A percentile compares a stretch with the other conserved stretches of the same genome.
These are phyloP conservation scores for Mrakia frigida DNA, from an alignment of 768 basidiomycete species.

Conservation along the genomic window DNA sequence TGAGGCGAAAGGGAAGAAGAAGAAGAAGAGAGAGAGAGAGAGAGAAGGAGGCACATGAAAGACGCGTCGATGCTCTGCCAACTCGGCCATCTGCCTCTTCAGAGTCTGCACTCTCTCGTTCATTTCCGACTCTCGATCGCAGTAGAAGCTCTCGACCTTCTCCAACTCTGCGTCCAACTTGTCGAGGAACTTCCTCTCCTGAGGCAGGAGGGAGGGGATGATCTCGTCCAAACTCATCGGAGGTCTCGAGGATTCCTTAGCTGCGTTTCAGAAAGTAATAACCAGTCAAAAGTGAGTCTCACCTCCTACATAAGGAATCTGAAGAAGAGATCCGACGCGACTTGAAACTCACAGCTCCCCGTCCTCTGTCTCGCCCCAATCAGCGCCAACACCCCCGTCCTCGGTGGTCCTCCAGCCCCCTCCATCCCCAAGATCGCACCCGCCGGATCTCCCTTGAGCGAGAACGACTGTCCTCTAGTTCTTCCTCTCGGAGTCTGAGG, in stretches of 20 bases:
- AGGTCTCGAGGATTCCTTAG: constrained; percentile 4
- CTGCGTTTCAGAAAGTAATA: neutral
- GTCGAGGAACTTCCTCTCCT: constrained; percentile 68
- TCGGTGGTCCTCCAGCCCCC: neutral
- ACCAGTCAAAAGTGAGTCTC: neutral
- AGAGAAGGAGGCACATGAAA: constrained; percentile 38
- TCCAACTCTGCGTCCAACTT: constrained; percentile 71
- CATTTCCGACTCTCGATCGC: constrained; percentile 63
- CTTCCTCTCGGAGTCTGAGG: neutral
- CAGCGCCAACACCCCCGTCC: constrained; percentile 23
- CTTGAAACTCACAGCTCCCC: neutral
- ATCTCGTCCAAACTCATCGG: constrained; percentile 41
- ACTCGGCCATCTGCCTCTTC: constrained; percentile 65
- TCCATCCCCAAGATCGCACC: constrained; percentile 8
- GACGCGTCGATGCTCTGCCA: constrained; percentile 60
- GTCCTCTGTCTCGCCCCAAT: neutral
- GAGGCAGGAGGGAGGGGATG: constrained; percentile 55
- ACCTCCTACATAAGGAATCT: too few species aligned
- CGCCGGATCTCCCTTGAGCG: constrained; percentile 11
- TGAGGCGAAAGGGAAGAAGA: neutral
- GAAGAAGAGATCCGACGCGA: neutral
- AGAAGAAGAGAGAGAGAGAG: neutral
- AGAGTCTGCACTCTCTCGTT: constrained; percentile 48
- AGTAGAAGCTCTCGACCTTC: constrained; percentile 73
- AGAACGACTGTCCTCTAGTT: neutral